Evolutionary conservation across 768 basidiomycete genomes (phyloP).

Genomic region (Dioszegia crocea): DNA sequence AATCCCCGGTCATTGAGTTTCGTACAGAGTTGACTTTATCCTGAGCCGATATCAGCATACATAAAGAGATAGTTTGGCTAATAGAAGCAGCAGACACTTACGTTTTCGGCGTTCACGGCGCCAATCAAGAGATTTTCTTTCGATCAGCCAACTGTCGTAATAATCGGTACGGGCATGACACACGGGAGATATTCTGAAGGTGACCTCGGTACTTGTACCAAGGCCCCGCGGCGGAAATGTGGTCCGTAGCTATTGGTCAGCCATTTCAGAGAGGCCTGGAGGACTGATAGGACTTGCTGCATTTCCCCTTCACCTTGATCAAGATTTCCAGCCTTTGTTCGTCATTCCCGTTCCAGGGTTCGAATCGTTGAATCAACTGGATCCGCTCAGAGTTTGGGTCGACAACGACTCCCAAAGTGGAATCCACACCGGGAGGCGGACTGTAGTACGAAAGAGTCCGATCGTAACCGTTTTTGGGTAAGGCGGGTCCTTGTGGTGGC

Average conservation of each 20-base stretch:
- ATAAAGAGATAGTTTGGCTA: conserved; percentile 72
- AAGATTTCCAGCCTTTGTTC: conserved; percentile 81
- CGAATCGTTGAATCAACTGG: conserved; percentile 83
- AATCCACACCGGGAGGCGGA: conserved; percentile 81
- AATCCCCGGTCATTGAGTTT: too few species aligned
- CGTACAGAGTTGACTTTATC: too few species aligned
- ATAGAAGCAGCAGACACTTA: conserved; percentile 91
- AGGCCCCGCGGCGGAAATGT: conserved; percentile 94
- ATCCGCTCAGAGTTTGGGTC: conserved; percentile 80
- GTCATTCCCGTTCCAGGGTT: conserved; percentile 88
- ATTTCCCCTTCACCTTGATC: conserved; percentile 99
- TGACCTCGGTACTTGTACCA: conserved; percentile 99
- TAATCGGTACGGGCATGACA: conserved; percentile 41
- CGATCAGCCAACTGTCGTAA: conserved; percentile 7
- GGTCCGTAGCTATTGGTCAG: too few species aligned
- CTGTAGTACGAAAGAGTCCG: too few species aligned
- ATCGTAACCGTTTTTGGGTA: conserved; percentile 96
- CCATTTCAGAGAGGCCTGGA: too few species aligned
- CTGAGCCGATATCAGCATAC: too few species aligned
- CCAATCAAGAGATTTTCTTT: conserved; percentile 94
- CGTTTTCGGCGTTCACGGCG: conserved; percentile 92
- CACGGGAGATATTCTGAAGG: conserved; percentile 93
- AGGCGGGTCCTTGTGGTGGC: too few species aligned
- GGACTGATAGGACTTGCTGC: too few species aligned
- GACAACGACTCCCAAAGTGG: conserved; percentile 88